Conservation (phyloP, 306 rosid species). For the Ormosia emarginata region DNA sequence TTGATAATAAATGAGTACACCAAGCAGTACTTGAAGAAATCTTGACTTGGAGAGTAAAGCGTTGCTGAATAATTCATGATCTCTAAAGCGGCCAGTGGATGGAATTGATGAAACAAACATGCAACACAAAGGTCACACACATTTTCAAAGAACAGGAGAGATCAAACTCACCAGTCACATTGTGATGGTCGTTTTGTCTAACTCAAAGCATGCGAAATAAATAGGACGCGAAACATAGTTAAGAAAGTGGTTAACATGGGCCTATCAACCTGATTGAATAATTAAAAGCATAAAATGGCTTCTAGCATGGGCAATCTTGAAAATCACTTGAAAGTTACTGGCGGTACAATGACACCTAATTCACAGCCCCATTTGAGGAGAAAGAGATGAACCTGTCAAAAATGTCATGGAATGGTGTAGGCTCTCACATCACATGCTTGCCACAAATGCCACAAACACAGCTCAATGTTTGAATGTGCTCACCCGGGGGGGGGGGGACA, state of each 20-base stretch:
- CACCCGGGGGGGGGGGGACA: not conserved
- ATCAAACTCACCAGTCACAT: not conserved
- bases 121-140: not conserved
- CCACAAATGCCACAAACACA: not conserved
- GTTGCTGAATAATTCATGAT: not conserved
- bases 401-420: not conserved
- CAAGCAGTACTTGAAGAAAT: not conserved
- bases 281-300: not conserved
- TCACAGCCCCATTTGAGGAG: not conserved
- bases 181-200: not conserved
- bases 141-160: not conserved
- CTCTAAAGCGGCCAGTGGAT: not conserved
- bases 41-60: not conserved
- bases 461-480: not conserved
- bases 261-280: not conserved
- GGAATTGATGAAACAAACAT: not conserved
- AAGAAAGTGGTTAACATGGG: conserved; percentile 14
- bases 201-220: not conserved
- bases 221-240: not conserved
- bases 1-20: not conserved
- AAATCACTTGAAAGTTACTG: not conserved
- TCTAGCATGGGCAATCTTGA: not conserved
- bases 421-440: conserved; percentile 14
- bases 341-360: not conserved
- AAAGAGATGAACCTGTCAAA: not conserved